phyloP scores from a whole-genome alignment of 805 yeast genomes.

The Saccharomycopsis capsularis region DNA sequence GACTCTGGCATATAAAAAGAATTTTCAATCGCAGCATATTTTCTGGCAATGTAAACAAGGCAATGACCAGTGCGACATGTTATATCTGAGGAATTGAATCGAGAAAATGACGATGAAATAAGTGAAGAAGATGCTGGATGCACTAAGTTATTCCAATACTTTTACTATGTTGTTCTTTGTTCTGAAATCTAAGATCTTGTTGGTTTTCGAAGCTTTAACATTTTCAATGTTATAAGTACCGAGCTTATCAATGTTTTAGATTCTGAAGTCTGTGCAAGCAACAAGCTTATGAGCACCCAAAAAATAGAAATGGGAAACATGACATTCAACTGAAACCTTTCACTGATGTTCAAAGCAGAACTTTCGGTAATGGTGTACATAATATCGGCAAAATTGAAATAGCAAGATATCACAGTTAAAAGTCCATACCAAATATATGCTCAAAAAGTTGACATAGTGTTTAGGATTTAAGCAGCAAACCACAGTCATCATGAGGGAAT shows the following conservation, averaged over 20 bases:
- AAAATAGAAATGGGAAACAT: conserved; percentile 4
- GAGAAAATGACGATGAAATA: conserved; percentile 8
- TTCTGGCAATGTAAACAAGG: neutral
- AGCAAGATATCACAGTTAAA: conserved; percentile 3
- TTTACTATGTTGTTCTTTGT: neutral
- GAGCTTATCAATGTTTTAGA: conserved; percentile 4
- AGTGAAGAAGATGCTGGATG: conserved; percentile 3
- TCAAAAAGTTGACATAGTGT: conserved; percentile 5
- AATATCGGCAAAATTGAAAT: conserved; percentile 12
- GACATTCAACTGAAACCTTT: conserved; percentile 4
- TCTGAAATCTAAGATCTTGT: conserved; percentile 7
- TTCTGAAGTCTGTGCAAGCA: conserved; percentile 10
- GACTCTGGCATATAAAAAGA: conserved; percentile 8
- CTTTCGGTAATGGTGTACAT: neutral
- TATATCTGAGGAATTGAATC: conserved; percentile 9
- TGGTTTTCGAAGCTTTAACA: neutral
- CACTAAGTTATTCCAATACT: conserved; percentile 1
- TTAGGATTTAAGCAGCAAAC: conserved; percentile 4
- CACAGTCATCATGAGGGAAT: conserved; percentile 8
- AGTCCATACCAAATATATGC: conserved; percentile 6
- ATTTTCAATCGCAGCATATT: conserved; percentile 10
- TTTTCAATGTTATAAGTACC: conserved; percentile 8
- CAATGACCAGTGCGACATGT: conserved; percentile 2
- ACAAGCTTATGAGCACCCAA: neutral
- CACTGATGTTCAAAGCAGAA: neutral